Percentiles rank a stretch among this genome's conserved stretches.
phyloP scores from a whole-genome alignment of 805 yeast species.

The Cyberlindnera maritima region DNA sequence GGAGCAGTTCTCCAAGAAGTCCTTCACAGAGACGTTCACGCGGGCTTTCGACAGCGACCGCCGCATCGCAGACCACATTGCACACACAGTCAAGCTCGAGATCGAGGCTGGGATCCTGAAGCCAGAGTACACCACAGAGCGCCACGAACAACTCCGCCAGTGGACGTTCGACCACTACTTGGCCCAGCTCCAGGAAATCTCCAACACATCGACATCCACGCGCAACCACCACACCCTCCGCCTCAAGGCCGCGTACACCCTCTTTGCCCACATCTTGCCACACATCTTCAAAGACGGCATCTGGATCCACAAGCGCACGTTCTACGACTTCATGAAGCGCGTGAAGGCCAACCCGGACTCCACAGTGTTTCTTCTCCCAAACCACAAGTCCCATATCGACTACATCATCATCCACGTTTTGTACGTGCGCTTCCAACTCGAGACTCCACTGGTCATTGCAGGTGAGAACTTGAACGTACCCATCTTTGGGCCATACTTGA shows the following conservation, averaged over 20 bases:
- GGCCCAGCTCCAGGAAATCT: slow-evolving; percentile 5
- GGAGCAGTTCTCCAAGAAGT: slow-evolving; percentile 3
- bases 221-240: slow-evolving; percentile 9
- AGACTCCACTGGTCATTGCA: slow-evolving; percentile 25
- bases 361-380: slow-evolving; percentile 19
- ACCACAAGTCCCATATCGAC: slow-evolving; percentile 25
- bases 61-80: slow-evolving; percentile 12
- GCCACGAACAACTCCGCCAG: slow-evolving; percentile 11
- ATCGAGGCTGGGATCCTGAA: slow-evolving; percentile 13
- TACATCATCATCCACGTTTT: slow-evolving; percentile 24
- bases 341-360: neutral
- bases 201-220: slow-evolving; percentile 18
- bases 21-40: slow-evolving; percentile 2
- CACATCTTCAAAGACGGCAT: slow-evolving; percentile 25
- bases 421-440: slow-evolving; percentile 17
- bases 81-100: slow-evolving; percentile 11
- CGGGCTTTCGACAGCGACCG: slow-evolving; percentile 10
- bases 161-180: slow-evolving; percentile 20
- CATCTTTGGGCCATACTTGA: slow-evolving; percentile 19
- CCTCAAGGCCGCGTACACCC: slow-evolving; percentile 18
- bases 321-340: slow-evolving; percentile 12
- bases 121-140: neutral
- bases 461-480: slow-evolving; percentile 27
- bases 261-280: slow-evolving; percentile 16
- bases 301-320: slow-evolving; percentile 19